Base-by-base conservation (phyloP, 495 filamentous ascomycete species). In the Penicillium herquei region DNA sequence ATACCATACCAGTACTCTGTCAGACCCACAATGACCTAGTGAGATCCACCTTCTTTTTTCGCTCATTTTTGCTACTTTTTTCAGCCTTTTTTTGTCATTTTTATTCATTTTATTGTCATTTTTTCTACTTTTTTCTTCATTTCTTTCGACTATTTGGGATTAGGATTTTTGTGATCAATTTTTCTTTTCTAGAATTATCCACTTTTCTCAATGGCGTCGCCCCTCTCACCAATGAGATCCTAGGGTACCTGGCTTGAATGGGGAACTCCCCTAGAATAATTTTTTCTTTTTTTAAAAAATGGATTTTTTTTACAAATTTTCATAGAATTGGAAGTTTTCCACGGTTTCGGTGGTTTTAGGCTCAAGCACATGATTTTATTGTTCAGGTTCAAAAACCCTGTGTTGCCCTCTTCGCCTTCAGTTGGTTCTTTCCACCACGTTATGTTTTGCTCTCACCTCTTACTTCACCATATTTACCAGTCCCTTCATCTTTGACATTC, bases 391-490 rank as follows among this genome's bases (percentile, higher is more conserved):
- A 55, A 60, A 64, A 65, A 63, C 51, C 55, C 39, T 49, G 39
- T 32, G 41, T 40, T 48, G 30, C 54, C 42, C 52, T n/a, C n/a
- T 14, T 13, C 21, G 17, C 13, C 13, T 18, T 44, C 16, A 40
- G 40, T 45, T 39, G 32, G 12, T 41, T 35, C 14, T n/a, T 37
- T 41, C 50, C 26, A 26, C 21, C 40, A 47, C 53, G 67, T 66
- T 68, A 70, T 71, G 65, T 67, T 61, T 57, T 63, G 59, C 58
- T 61, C 67, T 57, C 61, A 62, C 60, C 52, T 65, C 17, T 55
- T 59, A 32, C 65, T 66, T 13, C 57, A 70, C 30, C 68, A 64
- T 50, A 70, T 58, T 35, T 69, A 7, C 43, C 21, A 39, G 26
- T 35, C 39, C 48, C 33, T 35, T 35, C 8, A n/a, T 39, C 9